Conservation (phyloP, 192 early-diverging fungal genomes). For the Backusella australiensis region DNA sequence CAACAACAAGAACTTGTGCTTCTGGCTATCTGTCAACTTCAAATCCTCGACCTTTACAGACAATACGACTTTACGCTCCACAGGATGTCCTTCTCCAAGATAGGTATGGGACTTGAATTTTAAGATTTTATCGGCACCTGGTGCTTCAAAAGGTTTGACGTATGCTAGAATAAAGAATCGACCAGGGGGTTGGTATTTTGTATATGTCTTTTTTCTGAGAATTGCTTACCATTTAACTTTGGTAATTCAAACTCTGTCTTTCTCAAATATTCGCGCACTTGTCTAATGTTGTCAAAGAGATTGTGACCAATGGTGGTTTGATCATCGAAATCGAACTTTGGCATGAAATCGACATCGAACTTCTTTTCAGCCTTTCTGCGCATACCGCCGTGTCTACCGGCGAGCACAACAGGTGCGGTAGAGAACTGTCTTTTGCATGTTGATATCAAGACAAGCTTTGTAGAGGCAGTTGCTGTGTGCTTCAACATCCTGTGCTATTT, state of each 20-base stretch:
- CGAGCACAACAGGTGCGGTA: slow-evolving; percentile 1
- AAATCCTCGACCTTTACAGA: slow-evolving; percentile 47
- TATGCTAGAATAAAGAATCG: slow-evolving; percentile 32
- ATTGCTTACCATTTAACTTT: slow-evolving; percentile 50
- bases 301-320: slow-evolving; percentile 55
- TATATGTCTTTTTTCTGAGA: background rate
- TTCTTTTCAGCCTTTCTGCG: slow-evolving; percentile 34
- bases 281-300: slow-evolving; percentile 43
- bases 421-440: slow-evolving; percentile 10
- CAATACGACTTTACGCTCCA: slow-evolving; percentile 50
- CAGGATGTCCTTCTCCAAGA: slow-evolving; percentile 52
- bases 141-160: slow-evolving; percentile 53
- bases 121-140: slow-evolving; percentile 43
- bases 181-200: background rate
- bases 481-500: background rate
- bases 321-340: slow-evolving; percentile 52
- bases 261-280: slow-evolving; percentile 56
- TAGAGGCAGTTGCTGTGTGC: background rate
- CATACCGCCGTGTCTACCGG: slow-evolving; percentile 14
- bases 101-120: slow-evolving; percentile 50
- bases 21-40: slow-evolving; percentile 39
- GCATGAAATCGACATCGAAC: slow-evolving; percentile 49
- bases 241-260: slow-evolving; percentile 58
- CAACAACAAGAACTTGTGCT: slow-evolving; percentile 62
- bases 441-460: background rate